Percentiles rank a stretch among this genome's conserved stretches.
These are phyloP conservation scores for Sordariomycetes sp. DNA, from an alignment of 2,329 filamentous ascomycete species.

Conservation along the genomic window DNA sequence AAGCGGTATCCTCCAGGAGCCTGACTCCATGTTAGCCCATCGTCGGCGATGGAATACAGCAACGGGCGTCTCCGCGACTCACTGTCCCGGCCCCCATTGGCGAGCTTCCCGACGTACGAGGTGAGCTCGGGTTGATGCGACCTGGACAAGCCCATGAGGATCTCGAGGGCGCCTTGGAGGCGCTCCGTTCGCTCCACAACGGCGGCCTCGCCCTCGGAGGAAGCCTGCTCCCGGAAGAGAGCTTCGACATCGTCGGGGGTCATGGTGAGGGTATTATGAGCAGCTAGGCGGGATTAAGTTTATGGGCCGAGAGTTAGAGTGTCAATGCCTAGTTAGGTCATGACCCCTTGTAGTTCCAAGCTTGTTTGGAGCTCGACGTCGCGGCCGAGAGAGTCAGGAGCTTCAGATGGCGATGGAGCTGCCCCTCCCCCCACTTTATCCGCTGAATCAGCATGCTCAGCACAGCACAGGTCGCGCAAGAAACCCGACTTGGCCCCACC, in stretches of 20 bases:
- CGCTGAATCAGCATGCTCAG: too few relatives aligned
- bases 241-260: constrained; percentile 22
- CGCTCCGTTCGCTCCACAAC: constrained; percentile 11
- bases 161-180: constrained; percentile 23
- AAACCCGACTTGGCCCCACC: too few relatives aligned
- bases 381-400: too few relatives aligned
- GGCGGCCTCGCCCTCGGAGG: constrained; percentile 6
- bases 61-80: not conserved
- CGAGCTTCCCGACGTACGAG: constrained; percentile 34
- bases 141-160: constrained; percentile 25
- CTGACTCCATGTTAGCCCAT: constrained; percentile 16
- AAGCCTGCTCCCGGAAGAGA: constrained; percentile 20
- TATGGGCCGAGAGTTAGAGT: too few relatives aligned
- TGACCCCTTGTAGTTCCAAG: too few relatives aligned
- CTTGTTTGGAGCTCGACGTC: too few relatives aligned
- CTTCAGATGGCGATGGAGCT: too few relatives aligned
- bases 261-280: constrained; percentile 11
- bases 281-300: too few relatives aligned
- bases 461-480: too few relatives aligned
- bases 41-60: not conserved
- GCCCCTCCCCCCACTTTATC: too few relatives aligned
- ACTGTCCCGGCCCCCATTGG: constrained; percentile 42
- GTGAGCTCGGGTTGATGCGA: constrained; percentile 10
- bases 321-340: too few relatives aligned
- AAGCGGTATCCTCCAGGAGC: constrained; percentile 40